Conservation (phyloP, 1,139 yeast species). For the Lipomyces yarrowii region DNA sequence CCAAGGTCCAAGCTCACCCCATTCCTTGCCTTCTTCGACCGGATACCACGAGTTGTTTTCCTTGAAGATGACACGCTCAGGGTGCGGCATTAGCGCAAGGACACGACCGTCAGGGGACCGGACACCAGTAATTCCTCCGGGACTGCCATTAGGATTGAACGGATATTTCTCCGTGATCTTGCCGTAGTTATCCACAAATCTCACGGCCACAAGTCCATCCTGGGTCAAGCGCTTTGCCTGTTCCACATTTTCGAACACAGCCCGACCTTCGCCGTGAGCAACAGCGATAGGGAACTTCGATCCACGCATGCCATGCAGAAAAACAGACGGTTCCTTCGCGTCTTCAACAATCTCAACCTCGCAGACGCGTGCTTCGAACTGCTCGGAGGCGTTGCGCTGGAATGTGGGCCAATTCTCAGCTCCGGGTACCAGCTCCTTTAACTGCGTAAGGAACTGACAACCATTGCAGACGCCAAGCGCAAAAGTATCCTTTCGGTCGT, state of each 20-base stretch:
- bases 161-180: constrained; percentile 81
- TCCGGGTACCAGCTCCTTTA: constrained; percentile 89
- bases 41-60: constrained; percentile 95
- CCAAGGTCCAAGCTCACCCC: constrained; percentile 93
- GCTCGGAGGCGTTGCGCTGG: constrained; percentile 89
- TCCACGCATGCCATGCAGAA: constrained; percentile 88
- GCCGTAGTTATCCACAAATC: constrained; percentile 91
- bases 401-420: constrained; percentile 96
- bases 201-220: constrained; percentile 61
- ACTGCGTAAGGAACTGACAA: constrained; percentile 91
- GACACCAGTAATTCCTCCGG: constrained; percentile 91
- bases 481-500: constrained; percentile 85
- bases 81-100: constrained; percentile 99
- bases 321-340: constrained; percentile 58
- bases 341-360: constrained; percentile 79
- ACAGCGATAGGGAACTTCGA: constrained; percentile 94
- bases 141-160: constrained; percentile 95
- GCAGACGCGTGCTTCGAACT: constrained; percentile 93
- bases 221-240: constrained; percentile 52
- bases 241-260: constrained; percentile 55
- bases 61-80: constrained; percentile 88
- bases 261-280: constrained; percentile 99
- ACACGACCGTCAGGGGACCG: constrained; percentile 91
- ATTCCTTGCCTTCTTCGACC: constrained; percentile 58
- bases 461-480: constrained; percentile 99